These are phyloP conservation scores for Pinguiococcus pyrenoidosus DNA, from an alignment of 108 stramenopile species.

Conservation along the genomic window DNA sequence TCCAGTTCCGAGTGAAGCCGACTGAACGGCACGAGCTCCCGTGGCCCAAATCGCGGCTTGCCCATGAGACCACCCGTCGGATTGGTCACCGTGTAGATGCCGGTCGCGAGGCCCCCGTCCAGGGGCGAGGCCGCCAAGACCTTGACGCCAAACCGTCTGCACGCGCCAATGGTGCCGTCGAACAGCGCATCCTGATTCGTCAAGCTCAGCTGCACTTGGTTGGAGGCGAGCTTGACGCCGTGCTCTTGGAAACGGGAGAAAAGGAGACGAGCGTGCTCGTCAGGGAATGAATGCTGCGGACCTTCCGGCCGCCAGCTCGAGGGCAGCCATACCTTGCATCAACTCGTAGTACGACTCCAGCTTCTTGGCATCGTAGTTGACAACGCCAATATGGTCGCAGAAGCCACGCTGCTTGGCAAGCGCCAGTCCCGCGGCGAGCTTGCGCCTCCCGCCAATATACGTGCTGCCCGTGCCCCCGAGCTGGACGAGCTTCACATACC, in stretches of 20 bases:
- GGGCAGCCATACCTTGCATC: neutral
- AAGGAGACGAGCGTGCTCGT: too few relatives aligned
- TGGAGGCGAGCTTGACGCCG: constrained; percentile 32
- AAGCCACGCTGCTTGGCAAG: constrained; percentile 22
- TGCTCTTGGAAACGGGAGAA: constrained; percentile 10
- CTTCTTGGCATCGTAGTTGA: too few relatives aligned
- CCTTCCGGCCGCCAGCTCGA: too few relatives aligned
- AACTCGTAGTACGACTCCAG: too few relatives aligned
- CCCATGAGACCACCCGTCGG: constrained; percentile 66
- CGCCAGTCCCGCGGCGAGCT: constrained; percentile 18
- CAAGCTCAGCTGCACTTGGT: constrained; percentile 62
- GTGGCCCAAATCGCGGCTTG: too few relatives aligned
- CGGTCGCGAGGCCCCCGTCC: constrained; percentile 59
- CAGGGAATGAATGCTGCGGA: too few relatives aligned
- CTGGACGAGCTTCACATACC: constrained; percentile 46
- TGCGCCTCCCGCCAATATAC: neutral
- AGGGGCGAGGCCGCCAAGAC: constrained; percentile 56
- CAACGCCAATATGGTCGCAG: too few relatives aligned
- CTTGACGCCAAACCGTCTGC: constrained; percentile 59
- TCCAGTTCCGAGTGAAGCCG: too few relatives aligned
- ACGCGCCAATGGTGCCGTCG: constrained; percentile 47
- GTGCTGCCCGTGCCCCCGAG: constrained; percentile 41
- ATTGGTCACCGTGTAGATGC: constrained; percentile 55
- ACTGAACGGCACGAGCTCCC: too few relatives aligned
- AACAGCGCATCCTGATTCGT: constrained; percentile 48